These are phyloP conservation scores for Ampelocalamus luodianensis DNA, from an alignment of 176 grass and related monocot genomes.

Conservation along the genomic window DNA sequence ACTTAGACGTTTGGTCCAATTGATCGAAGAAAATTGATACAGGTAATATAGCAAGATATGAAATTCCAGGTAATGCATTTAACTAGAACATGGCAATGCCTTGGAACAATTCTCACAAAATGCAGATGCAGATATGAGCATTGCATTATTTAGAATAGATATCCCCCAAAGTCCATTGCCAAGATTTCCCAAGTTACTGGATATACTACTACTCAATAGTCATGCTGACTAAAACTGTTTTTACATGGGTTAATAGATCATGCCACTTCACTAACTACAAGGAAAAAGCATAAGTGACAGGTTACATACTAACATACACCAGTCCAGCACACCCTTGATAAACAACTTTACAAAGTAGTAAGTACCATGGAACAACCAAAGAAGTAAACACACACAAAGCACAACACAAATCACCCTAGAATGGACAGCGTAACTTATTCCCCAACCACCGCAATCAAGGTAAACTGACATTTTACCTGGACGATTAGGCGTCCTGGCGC, in stretches of 20 bases:
- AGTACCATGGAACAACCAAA: conserved; percentile 10
- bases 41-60: conserved; percentile 18
- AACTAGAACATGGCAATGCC: conserved; percentile 26
- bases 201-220: background rate
- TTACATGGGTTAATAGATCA: conserved; percentile 31
- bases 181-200: background rate
- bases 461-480: conserved; percentile 10
- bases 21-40: conserved; percentile 32
- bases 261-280: background rate
- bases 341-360: background rate
- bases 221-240: conserved; percentile 1
- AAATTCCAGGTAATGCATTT: conserved; percentile 35
- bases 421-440: background rate
- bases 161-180: background rate
- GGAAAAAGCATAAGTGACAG: conserved; percentile 12
- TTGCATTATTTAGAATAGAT: conserved; percentile 8
- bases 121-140: background rate
- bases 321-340: conserved; percentile 9
- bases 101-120: conserved; percentile 6
- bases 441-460: background rate
- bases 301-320: background rate
- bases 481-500: too few relatives aligned
- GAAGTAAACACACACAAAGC: conserved; percentile 15
- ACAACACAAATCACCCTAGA: background rate
- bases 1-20: background rate